phyloP scores from a whole-genome alignment of 257 asterid species.

The Nicotiana benthamiana region DNA sequence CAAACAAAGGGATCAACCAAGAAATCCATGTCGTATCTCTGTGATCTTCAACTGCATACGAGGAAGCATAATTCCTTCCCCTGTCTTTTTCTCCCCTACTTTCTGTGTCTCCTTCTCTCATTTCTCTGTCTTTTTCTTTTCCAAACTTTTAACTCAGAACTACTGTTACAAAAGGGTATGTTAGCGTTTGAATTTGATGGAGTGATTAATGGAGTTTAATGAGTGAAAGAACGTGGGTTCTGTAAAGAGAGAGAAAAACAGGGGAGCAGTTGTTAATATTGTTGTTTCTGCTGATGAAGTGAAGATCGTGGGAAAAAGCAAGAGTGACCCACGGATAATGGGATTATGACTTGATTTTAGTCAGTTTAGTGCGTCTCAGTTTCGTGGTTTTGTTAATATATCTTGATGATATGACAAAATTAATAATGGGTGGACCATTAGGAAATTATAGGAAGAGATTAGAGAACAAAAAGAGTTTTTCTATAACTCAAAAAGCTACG shows the following conservation, averaged over 20 bases:
- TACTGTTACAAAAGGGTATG: conserved; percentile 10
- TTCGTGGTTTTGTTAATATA: background rate
- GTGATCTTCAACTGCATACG: conserved; percentile 20
- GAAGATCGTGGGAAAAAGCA: background rate
- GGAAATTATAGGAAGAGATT: background rate
- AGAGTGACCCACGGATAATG: conserved; percentile 3
- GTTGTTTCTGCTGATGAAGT: background rate
- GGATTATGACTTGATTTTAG: background rate
- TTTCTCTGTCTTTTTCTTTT: background rate
- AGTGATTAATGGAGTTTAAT: conserved; percentile 6
- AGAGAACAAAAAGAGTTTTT: background rate
- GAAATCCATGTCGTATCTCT: conserved; percentile 56
- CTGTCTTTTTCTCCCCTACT: conserved; percentile 31
- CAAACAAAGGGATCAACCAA: conserved; percentile 71
- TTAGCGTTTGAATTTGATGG: conserved; percentile 13
- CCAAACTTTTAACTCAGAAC: background rate
- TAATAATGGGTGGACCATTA: background rate
- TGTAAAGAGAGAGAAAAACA: conserved; percentile 14
- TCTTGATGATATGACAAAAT: background rate
- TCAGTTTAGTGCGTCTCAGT: background rate
- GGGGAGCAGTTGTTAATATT: conserved; percentile 18
- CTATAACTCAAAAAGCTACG: background rate
- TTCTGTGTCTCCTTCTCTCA: conserved; percentile 58
- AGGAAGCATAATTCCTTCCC: conserved; percentile 10
- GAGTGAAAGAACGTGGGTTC: conserved; percentile 16